Percentiles rank a stretch among this genome's conserved stretches.
Conservation (phyloP, 805 yeast species). For the Pichia nakasei region DNA sequence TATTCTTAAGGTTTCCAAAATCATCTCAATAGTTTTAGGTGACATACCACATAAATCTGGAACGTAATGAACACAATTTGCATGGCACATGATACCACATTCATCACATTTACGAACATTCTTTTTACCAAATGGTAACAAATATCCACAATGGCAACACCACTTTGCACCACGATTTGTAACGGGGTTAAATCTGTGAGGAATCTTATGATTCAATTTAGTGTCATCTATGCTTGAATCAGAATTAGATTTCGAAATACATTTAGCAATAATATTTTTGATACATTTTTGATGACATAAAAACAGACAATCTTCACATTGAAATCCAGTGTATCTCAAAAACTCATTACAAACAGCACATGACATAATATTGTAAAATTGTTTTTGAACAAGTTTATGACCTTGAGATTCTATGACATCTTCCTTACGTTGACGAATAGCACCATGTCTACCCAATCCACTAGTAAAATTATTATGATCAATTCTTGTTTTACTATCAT, state of each 20-base stretch:
- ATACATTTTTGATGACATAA: slow-evolving; percentile 77
- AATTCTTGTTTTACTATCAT: slow-evolving; percentile 32
- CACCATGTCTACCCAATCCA: slow-evolving; percentile 92
- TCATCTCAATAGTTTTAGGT: slow-evolving; percentile 91
- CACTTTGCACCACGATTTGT: slow-evolving; percentile 94
- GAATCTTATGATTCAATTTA: slow-evolving; percentile 89
- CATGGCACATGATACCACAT: slow-evolving; percentile 93
- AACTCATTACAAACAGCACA: slow-evolving; percentile 98
- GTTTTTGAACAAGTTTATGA: slow-evolving; percentile 92
- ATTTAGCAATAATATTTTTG: slow-evolving; percentile 71
- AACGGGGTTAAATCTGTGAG: slow-evolving; percentile 90
- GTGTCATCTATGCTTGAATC: slow-evolving; percentile 66
- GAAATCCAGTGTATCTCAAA: slow-evolving; percentile 76
- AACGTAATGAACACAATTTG: slow-evolving; percentile 85
- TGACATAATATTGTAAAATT: slow-evolving; percentile 91
- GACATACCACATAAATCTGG: slow-evolving; percentile 99
- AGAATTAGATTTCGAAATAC: slow-evolving; percentile 68
- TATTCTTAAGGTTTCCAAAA: slow-evolving; percentile 57
- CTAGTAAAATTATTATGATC: slow-evolving; percentile 44
- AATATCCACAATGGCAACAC: slow-evolving; percentile 99
- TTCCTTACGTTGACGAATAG: slow-evolving; percentile 86
- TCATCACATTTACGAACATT: slow-evolving; percentile 87
- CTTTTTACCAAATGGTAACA: slow-evolving; percentile 90
- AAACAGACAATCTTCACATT: slow-evolving; percentile 78
- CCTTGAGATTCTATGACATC: slow-evolving; percentile 94